Conservation (phyloP, 2,329 filamentous ascomycete species). For the Arthrobotrys entomopaga region DNA sequence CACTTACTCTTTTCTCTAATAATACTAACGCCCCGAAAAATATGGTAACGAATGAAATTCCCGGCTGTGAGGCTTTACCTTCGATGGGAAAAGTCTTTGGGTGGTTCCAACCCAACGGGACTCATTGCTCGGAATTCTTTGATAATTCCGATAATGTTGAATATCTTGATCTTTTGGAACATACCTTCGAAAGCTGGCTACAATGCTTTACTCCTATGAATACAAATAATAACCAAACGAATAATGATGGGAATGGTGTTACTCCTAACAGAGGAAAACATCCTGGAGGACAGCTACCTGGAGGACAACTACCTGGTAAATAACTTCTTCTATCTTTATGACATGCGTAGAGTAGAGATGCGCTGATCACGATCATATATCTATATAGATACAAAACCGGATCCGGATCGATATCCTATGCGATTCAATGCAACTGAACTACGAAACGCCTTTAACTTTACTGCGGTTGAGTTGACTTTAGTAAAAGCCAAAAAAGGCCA, state of each 20-base stretch:
- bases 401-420: no score
- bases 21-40: constrained; percentile 63
- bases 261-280: not conserved
- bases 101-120: constrained; percentile 63
- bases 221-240: not conserved
- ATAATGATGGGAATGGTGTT: not conserved
- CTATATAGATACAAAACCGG: no score
- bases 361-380: no score
- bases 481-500: no score
- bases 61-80: constrained; percentile 63
- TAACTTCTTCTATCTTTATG: no score
- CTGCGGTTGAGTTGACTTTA: no score
- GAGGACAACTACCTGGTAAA: not conserved
- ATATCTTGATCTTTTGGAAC: constrained; percentile 12
- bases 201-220: constrained; percentile 18
- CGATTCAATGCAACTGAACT: no score
- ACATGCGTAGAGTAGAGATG: no score
- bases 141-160: constrained; percentile 30
- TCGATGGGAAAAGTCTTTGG: constrained; percentile 64
- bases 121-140: constrained; percentile 66
- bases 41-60: constrained; percentile 62
- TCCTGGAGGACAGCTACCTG: not conserved
- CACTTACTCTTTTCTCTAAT: constrained; percentile 62
- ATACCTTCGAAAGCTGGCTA: constrained; percentile 37
- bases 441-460: no score